A percentile compares a stretch with the other conserved stretches of the same genome.
Evolutionary conservation across 345 rosid genomes (phyloP).

Genomic region (Leavenworthia alabamica): DNA sequence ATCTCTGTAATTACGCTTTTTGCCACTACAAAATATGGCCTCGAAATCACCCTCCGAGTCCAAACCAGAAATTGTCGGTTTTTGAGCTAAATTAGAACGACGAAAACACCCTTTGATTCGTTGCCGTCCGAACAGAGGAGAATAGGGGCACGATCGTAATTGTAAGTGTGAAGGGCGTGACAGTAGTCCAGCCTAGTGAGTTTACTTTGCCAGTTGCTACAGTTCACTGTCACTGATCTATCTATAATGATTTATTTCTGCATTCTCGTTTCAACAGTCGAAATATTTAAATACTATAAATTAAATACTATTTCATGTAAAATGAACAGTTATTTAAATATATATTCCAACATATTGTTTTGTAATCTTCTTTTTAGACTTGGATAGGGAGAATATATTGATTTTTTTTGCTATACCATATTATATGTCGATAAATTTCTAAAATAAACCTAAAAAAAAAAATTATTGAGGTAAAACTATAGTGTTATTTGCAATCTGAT

Average conservation of each 20-base stretch:
- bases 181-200: conserved; percentile 8
- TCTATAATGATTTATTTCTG: conserved; percentile 13
- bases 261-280: neutral
- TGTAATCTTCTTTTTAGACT: conserved; percentile 1
- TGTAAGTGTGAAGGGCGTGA: neutral
- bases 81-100: neutral
- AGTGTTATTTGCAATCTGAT: neutral
- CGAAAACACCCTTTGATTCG: neutral
- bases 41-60: neutral
- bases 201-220: conserved; percentile 24
- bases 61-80: conserved; percentile 2
- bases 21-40: neutral
- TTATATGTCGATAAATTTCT: neutral
- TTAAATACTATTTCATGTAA: neutral
- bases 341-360: neutral
- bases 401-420: neutral
- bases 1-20: neutral
- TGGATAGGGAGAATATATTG: neutral
- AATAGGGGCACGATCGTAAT: conserved; percentile 7
- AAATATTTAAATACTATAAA: neutral
- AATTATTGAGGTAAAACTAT: neutral
- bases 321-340: neutral
- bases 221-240: conserved; percentile 21
- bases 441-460: neutral
- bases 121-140: neutral